Percentiles rank a stretch among this genome's conserved stretches.
Conservation (phyloP, 805 yeast species). For the Komagataella phaffii region DNA sequence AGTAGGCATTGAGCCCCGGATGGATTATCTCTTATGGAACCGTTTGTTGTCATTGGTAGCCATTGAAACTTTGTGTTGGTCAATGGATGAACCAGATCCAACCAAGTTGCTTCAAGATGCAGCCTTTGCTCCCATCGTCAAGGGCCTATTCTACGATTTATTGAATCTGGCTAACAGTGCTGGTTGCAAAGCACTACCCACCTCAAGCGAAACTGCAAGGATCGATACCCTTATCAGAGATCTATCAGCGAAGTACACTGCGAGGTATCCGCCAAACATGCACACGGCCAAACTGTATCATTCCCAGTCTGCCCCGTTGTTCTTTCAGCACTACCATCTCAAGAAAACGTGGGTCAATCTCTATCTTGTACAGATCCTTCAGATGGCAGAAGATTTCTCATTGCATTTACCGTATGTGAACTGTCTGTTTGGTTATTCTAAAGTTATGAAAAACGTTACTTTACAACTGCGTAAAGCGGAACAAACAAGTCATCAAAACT, state of each 20-base stretch:
- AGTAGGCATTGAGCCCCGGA: background rate
- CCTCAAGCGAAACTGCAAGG: background rate
- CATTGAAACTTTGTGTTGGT: background rate
- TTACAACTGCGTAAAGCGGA: background rate
- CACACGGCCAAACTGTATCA: background rate
- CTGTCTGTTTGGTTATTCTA: background rate
- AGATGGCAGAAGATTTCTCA: background rate
- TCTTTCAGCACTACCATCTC: background rate
- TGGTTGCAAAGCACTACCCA: background rate
- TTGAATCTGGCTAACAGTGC: background rate
- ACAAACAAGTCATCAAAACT: background rate
- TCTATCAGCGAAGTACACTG: background rate
- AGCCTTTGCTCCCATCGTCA: background rate
- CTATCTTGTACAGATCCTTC: background rate
- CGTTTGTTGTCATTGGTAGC: background rate
- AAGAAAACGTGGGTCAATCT: background rate
- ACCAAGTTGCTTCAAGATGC: background rate
- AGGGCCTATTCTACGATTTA: background rate
- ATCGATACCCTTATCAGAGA: background rate
- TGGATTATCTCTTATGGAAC: background rate
- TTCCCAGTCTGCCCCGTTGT: background rate
- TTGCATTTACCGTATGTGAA: background rate
- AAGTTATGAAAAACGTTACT: background rate
- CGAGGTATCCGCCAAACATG: background rate
- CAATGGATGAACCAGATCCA: background rate